A percentile compares a stretch with the other conserved stretches of the same genome.
Conservation (phyloP, 345 rosid species). For the Pugionium cornutum region DNA sequence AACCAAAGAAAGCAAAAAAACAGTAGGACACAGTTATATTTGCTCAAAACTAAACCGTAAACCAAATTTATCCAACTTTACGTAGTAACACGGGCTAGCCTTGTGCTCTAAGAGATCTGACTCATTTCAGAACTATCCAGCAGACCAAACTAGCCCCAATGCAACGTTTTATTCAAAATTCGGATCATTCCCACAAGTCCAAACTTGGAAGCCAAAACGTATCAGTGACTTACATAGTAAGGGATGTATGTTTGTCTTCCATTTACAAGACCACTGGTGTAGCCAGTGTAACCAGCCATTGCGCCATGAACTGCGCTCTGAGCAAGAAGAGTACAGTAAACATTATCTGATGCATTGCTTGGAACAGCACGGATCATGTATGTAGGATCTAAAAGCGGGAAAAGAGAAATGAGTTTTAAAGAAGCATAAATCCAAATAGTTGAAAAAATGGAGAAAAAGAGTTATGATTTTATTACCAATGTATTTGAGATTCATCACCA, state of each 20-base stretch:
- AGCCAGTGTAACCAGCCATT: slow-evolving; percentile 94
- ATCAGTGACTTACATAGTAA: slow-evolving; percentile 56
- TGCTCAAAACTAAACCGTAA: not conserved
- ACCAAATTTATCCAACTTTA: not conserved
- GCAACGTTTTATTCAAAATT: not conserved
- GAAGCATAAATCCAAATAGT: not conserved
- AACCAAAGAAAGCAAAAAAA: not conserved
- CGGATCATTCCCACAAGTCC: not conserved
- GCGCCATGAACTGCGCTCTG: slow-evolving; percentile 88
- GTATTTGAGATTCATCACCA: slow-evolving; percentile 73
- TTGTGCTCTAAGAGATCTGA: too few species aligned
- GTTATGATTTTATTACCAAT: slow-evolving; percentile 49
- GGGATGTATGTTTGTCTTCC: slow-evolving; percentile 87
- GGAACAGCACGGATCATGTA: slow-evolving; percentile 88
- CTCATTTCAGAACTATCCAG: too few species aligned
- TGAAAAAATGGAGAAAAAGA: not conserved
- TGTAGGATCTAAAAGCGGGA: slow-evolving; percentile 62
- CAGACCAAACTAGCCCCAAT: too few species aligned
- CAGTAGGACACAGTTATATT: not conserved
- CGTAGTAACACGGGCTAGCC: too few species aligned
- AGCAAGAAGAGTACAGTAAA: slow-evolving; percentile 86
- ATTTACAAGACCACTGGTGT: slow-evolving; percentile 69
- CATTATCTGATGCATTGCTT: slow-evolving; percentile 84
- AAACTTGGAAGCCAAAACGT: not conserved
- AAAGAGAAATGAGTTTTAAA: slow-evolving; percentile 14